Conservation (phyloP, 2,329 filamentous ascomycete species). For the Fusarium irregulare region DNA sequence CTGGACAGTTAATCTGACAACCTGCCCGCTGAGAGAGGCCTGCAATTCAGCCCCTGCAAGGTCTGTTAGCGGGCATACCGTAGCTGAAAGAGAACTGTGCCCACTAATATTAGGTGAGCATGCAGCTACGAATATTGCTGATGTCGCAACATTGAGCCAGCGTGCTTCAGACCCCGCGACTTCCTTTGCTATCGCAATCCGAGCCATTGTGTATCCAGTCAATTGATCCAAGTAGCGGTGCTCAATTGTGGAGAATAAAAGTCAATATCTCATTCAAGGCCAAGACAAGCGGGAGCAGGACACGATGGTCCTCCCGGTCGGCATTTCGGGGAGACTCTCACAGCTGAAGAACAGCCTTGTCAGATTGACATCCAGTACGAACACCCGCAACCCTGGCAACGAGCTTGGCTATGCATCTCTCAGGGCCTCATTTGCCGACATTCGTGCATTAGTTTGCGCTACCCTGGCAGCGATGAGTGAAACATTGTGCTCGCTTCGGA, state of each 20-base stretch:
- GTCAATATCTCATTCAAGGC: not conserved
- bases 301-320: not conserved
- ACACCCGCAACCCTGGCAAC: not conserved
- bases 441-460: conserved; percentile 6
- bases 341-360: not conserved
- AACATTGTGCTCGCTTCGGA: conserved; percentile 18
- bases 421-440: not conserved
- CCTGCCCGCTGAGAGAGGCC: too few relatives aligned
- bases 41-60: not conserved
- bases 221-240: not conserved
- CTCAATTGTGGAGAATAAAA: not conserved
- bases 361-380: not conserved
- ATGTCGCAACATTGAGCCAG: not conserved
- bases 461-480: conserved; percentile 10
- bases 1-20: not conserved
- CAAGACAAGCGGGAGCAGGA: not conserved
- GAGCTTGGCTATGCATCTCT: not conserved
- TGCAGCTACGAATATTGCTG: not conserved
- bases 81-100: not conserved
- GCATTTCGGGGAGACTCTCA: not conserved
- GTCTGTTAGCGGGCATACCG: not conserved
- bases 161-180: too few relatives aligned
- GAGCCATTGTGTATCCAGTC: too few relatives aligned
- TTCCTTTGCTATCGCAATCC: too few relatives aligned
- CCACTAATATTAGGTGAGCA: not conserved